These are phyloP conservation scores for Leccinum boreale DNA, from an alignment of 768 basidiomycete genomes.

Conservation along the genomic window DNA sequence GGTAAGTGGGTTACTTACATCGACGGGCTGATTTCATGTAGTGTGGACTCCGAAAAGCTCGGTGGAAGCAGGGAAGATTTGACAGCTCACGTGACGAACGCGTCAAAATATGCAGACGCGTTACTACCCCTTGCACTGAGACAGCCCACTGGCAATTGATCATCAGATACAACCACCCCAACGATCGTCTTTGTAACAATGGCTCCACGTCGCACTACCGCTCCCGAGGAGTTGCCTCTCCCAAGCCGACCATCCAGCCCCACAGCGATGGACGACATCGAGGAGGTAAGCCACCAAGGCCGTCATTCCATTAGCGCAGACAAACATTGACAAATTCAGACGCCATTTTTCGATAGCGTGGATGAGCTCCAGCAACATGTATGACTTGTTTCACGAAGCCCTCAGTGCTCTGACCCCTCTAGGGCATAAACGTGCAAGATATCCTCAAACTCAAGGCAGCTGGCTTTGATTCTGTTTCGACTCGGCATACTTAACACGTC, in stretches of 20 bases:
- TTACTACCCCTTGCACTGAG: too few species aligned
- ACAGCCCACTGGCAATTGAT: too few species aligned
- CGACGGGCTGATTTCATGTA: too few species aligned
- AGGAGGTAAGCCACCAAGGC: conserved; percentile 33
- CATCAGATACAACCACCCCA: too few species aligned
- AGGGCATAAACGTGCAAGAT: conserved; percentile 97
- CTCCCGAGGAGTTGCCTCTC: too few species aligned
- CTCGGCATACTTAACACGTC: not conserved
- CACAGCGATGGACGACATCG: conserved; percentile 34
- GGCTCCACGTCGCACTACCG: too few species aligned
- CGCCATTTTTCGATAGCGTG: conserved; percentile 70
- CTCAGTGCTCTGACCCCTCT: conserved; percentile 1
- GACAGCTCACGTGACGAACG: too few species aligned
- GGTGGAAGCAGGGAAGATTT: not conserved
- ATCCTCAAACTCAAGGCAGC: conserved; percentile 86
- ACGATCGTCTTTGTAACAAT: too few species aligned
- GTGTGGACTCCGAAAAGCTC: too few species aligned
- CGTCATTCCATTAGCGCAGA: not conserved
- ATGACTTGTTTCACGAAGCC: conserved; percentile 18
- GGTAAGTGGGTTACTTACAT: too few species aligned
- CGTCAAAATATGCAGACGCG: too few species aligned
- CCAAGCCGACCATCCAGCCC: too few species aligned
- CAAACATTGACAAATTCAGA: conserved; percentile 30
- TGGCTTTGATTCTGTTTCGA: conserved; percentile 2
- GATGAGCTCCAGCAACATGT: conserved; percentile 85